Evolutionary conservation across 2,329 filamentous ascomycete genomes (phyloP).

Genomic region (Botrytis aclada): DNA sequence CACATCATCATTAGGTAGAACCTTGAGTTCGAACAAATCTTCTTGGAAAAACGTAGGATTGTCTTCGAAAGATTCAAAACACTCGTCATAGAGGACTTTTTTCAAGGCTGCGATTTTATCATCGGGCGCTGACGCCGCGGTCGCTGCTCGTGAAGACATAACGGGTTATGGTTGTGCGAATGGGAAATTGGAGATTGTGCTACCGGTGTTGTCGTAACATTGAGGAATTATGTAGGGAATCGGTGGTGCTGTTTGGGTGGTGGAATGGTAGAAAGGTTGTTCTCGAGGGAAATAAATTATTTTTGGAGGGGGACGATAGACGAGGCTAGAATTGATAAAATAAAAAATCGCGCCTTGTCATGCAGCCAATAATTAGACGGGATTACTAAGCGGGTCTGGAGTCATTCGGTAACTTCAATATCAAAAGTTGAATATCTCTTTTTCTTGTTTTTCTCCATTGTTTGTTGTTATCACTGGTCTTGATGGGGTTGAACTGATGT

Average conservation of each 20-base stretch:
- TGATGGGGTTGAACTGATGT: background rate
- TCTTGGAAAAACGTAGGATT: conserved; percentile 52
- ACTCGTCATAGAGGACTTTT: conserved; percentile 33
- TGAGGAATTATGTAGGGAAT: conserved; percentile 15
- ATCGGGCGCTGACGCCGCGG: background rate
- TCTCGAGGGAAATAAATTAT: conserved; percentile 14
- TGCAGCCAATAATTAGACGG: background rate
- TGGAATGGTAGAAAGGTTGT: background rate
- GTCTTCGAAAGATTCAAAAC: conserved; percentile 26
- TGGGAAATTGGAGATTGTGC: conserved; percentile 21
- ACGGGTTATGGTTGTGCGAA: background rate
- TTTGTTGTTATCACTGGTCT: too few relatives aligned
- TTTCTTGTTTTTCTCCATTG: background rate
- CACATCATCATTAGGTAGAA: conserved; percentile 56
- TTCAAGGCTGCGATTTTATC: conserved; percentile 31
- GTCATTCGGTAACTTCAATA: background rate
- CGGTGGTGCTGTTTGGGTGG: background rate
- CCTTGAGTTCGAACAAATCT: conserved; percentile 54
- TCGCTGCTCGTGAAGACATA: conserved; percentile 13
- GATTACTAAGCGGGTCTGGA: conserved; percentile 9
- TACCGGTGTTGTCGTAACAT: conserved; percentile 29
- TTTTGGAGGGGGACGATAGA: conserved; percentile 18
- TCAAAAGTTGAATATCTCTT: background rate
- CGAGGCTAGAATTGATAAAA: conserved; percentile 12
- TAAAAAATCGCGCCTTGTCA: conserved; percentile 7